phyloP scores from a whole-genome alignment of 202 grass and related monocot species.

The Digitaria exilis region DNA sequence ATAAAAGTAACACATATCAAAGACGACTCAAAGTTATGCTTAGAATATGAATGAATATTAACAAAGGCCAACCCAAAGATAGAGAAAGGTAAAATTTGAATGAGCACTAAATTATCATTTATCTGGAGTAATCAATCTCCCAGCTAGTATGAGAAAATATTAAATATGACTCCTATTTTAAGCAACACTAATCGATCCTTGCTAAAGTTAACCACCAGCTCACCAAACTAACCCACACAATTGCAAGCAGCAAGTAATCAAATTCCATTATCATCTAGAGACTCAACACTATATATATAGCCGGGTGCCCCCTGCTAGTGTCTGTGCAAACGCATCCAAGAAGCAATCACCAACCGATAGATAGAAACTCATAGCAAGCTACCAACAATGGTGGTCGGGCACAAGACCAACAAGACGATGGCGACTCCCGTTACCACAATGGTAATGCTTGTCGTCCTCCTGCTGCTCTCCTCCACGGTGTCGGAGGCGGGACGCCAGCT shows the following conservation, averaged over 20 bases:
- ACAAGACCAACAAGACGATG: too few species aligned
- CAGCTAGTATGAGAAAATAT: not conserved
- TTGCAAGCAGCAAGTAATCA: not conserved
- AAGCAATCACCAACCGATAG: not conserved
- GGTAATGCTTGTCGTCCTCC: not conserved
- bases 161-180: not conserved
- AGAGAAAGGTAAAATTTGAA: too few species aligned
- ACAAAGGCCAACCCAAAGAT: too few species aligned
- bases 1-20: too few species aligned
- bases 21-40: too few species aligned
- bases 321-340: not conserved
- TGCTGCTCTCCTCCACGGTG: not conserved
- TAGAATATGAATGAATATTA: too few species aligned
- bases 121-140: too few species aligned
- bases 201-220: not conserved
- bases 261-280: too few species aligned
- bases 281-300: not conserved
- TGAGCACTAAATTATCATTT: too few species aligned
- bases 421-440: not conserved
- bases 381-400: not conserved
- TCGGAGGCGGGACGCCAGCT: not conserved
- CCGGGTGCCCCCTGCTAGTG: not conserved
- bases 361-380: not conserved
- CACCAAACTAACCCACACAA: not conserved
- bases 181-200: not conserved